A percentile compares a stretch with the other conserved stretches of the same genome.
phyloP scores from a whole-genome alignment of 352 stramenopile species.

The Phytophthora litchii region DNA sequence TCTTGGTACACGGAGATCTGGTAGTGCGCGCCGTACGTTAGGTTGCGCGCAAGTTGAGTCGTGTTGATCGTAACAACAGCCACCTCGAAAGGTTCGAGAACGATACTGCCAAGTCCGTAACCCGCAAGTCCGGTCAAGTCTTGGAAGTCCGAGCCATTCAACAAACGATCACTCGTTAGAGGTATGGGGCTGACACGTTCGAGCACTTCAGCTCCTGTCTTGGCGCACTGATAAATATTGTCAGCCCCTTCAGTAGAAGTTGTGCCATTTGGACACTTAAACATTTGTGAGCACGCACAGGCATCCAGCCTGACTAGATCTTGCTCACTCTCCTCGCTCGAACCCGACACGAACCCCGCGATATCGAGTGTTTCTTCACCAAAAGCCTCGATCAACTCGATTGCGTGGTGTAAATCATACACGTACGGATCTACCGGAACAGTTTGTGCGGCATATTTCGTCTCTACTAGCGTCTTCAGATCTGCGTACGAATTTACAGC shows the following conservation, averaged over 20 bases:
- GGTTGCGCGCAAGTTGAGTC: slow-evolving; percentile 87
- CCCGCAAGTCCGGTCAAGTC: slow-evolving; percentile 74
- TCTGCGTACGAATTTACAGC: slow-evolving; percentile 76
- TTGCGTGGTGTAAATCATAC: slow-evolving; percentile 91
- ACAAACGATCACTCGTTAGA: slow-evolving; percentile 44
- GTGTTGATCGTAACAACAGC: slow-evolving; percentile 94
- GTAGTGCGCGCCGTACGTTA: slow-evolving; percentile 97
- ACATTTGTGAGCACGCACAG: slow-evolving; percentile 92
- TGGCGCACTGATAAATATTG: slow-evolving; percentile 90
- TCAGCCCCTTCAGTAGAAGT: slow-evolving; percentile 62
- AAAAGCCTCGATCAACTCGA: slow-evolving; percentile 88
- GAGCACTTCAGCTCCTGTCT: slow-evolving; percentile 90
- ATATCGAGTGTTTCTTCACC: slow-evolving; percentile 83
- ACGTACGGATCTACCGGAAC: slow-evolving; percentile 91
- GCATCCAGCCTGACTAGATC: slow-evolving; percentile 87
- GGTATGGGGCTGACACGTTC: slow-evolving; percentile 87
- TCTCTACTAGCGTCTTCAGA: slow-evolving; percentile 66
- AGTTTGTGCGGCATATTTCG: slow-evolving; percentile 43
- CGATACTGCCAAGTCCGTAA: slow-evolving; percentile 61
- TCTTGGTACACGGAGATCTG: slow-evolving; percentile 93
- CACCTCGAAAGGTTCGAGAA: slow-evolving; percentile 91
- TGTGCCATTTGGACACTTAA: slow-evolving; percentile 96
- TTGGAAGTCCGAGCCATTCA: slow-evolving; percentile 70
- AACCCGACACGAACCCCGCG: slow-evolving; percentile 62
- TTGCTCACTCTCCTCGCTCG: slow-evolving; percentile 23